Conservation (phyloP, 2,329 filamentous ascomycete genomes). For the Arthrobotrys conoides region DNA sequence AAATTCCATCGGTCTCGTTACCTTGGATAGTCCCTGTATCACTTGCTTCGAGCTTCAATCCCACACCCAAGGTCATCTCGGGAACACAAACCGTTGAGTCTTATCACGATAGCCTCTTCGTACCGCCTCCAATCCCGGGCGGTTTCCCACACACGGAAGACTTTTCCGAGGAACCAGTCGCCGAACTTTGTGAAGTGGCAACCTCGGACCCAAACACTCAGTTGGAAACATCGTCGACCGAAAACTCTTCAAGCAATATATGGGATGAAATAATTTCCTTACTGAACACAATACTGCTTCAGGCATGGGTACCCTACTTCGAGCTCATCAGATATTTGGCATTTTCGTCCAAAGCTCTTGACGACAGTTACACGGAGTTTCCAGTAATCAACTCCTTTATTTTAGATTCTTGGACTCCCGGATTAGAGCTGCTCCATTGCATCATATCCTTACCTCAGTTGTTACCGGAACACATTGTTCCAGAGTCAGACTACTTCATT, state of each 20-base stretch:
- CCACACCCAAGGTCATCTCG: neutral
- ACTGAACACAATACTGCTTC: neutral
- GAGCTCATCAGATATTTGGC: neutral
- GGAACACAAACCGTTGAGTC: neutral
- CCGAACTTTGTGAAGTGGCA: neutral
- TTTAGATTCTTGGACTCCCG: slow-evolving; percentile 18
- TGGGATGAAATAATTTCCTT: neutral
- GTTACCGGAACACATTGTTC: neutral
- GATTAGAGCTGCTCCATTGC: slow-evolving; percentile 2
- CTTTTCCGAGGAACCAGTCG: neutral
- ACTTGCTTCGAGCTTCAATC: neutral
- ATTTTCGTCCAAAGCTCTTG: neutral
- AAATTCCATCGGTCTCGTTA: neutral
- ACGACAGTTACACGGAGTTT: neutral
- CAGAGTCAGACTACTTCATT: neutral
- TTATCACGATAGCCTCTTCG: neutral
- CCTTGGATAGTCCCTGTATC: neutral
- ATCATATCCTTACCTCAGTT: neutral
- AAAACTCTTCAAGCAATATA: neutral
- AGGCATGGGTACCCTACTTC: slow-evolving; percentile 1
- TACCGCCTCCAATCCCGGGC: neutral
- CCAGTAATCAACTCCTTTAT: neutral
- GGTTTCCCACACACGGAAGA: neutral
- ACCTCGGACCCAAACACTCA: neutral
- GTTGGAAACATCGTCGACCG: neutral